phyloP scores from a whole-genome alignment of 257 asterid genomes.

The Lavandula angustifolia region DNA sequence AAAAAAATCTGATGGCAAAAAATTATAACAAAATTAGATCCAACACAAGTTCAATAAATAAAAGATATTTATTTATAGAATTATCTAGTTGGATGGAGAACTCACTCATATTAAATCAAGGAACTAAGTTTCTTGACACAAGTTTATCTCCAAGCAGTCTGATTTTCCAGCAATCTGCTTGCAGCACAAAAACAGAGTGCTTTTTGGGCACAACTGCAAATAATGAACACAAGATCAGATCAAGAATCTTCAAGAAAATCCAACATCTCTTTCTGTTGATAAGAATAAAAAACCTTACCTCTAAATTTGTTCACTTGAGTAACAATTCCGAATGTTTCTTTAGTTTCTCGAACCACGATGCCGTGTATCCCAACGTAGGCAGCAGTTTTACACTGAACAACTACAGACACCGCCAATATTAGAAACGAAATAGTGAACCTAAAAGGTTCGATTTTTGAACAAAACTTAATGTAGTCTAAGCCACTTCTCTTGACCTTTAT shows the following conservation, averaged over 20 bases:
- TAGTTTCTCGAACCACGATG: conserved; percentile 83
- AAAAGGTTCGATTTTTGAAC: background rate
- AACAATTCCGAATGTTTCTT: conserved; percentile 85
- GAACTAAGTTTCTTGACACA: conserved; percentile 54
- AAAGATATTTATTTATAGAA: background rate
- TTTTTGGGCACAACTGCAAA: conserved; percentile 79
- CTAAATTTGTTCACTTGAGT: conserved; percentile 71
- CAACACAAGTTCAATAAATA: background rate
- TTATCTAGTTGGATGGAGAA: background rate
- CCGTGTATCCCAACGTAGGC: conserved; percentile 63
- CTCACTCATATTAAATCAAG: conserved; percentile 37
- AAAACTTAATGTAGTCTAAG: background rate
- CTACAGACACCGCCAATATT: conserved; percentile 38
- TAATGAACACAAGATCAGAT: conserved; percentile 19
- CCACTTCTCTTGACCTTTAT: background rate
- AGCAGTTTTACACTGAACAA: conserved; percentile 62
- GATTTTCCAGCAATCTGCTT: conserved; percentile 86
- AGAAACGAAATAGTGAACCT: background rate
- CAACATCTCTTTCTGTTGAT: background rate
- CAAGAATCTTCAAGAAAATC: background rate
- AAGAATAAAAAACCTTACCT: conserved; percentile 44
- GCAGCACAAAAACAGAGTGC: conserved; percentile 72
- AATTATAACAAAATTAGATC: background rate
- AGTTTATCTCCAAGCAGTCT: conserved; percentile 73
- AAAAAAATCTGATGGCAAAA: background rate